Percentiles rank a stretch among this genome's conserved stretches.
Evolutionary conservation across 768 basidiomycete species (phyloP).

Genomic region (Termitomyces sp.): DNA sequence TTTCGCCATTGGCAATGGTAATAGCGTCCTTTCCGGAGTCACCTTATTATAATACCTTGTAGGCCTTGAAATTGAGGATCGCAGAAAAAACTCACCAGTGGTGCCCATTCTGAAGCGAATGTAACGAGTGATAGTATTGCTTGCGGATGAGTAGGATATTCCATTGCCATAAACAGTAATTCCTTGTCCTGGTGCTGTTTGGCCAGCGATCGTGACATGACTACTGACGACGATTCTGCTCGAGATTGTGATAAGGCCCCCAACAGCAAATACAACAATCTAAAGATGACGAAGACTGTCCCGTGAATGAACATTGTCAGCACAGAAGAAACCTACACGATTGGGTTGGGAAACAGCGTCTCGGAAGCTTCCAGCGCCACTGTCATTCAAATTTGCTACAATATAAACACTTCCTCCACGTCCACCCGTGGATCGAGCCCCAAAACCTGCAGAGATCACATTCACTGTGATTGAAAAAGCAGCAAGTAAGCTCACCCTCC

Average conservation of each 20-base stretch:
- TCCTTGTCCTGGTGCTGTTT: constrained; percentile 33
- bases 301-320: neutral
- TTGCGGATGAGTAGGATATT: constrained; percentile 23
- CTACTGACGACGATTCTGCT: constrained; percentile 24
- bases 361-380: constrained; percentile 28
- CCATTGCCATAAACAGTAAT: constrained; percentile 31
- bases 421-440: constrained; percentile 27
- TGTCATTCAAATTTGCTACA: constrained; percentile 28
- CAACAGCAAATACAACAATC: constrained; percentile 29
- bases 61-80: neutral
- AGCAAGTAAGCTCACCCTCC: constrained; percentile 17
- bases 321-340: constrained; percentile 12
- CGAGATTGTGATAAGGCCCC: constrained; percentile 26
- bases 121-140: constrained; percentile 19
- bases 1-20: constrained; percentile 26
- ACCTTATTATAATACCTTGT: constrained; percentile 9
- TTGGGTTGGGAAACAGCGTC: constrained; percentile 27
- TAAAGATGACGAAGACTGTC: constrained; percentile 1
- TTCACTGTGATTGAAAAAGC: neutral
- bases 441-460: constrained; percentile 19
- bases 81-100: constrained; percentile 12
- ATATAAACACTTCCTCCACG: constrained; percentile 27
- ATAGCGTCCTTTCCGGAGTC: constrained; percentile 28
- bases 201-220: constrained; percentile 26
- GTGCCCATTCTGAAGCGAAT: constrained; percentile 23